Evolutionary conservation across 208 protist species (phyloP), one percentile per base, ranked within the genome.

Genomic region (Trypanosoma lewisi): DNA sequence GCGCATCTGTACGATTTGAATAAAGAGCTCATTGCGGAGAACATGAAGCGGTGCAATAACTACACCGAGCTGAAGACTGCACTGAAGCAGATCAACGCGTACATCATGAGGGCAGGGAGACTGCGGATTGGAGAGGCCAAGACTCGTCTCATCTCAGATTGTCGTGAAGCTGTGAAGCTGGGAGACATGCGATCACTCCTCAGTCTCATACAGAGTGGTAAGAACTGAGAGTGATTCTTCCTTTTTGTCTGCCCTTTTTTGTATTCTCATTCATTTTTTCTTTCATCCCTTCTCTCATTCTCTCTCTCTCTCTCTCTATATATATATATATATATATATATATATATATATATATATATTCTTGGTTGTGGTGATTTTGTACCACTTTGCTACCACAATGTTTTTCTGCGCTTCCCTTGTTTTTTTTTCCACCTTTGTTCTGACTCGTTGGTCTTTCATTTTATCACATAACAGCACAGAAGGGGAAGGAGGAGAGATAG

Each of bases 41-140:
- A 97, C 73, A 73, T 78, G 59, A 98, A 98, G 79, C 87, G 94
- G 6, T 74, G 73, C n/a, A 89, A 77, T 55, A 98, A 98, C 67
- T 95, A 96, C 66, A 74, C 87, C 4, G 89, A 93, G 67, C 82
- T 98, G 23, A 87, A 97, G 51, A 44, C 39, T 16, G 66, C 78
- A 27, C 73, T 98, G 62, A 96, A 96, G 64, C 77, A 94, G 34
- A 76, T 98, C 17, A 98, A 98, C 61, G 71, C 70, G 37, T 97
- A 91, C 72, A 98, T 98, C 47, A 91, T 98, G 83, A 86, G 81
- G 52, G 93, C 90, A 0, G 90, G 78, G 28, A 74, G 78, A 48
- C 62, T 98, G 41, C 87, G 96, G 11, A 65, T 97, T 14, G 95
- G 94, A 11, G 16, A 78, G 8, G 78, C 76, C 12, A 87, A 84